Base-by-base conservation (phyloP, 2,329 filamentous ascomycete species). In the Phaeosphaeria sp. region DNA sequence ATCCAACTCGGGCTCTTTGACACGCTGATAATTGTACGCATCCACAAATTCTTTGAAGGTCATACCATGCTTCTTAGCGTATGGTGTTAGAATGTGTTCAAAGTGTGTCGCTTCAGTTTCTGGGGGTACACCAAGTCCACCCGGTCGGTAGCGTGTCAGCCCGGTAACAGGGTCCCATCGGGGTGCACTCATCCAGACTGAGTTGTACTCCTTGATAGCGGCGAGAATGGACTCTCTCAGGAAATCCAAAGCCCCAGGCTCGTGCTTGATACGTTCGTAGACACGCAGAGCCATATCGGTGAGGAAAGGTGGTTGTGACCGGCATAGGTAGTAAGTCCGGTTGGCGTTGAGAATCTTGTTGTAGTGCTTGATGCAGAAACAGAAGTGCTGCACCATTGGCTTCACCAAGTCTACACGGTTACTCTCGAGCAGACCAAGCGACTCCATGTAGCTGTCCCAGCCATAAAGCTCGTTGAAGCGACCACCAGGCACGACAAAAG, bases 361-460 rank as follows among this genome's bases (percentile, higher is more conserved):
- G 75, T 99, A 99, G 78, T 99, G 94, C 76, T 93, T 89, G 78
- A 99, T 98, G 80, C 92, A 96, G 82, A 99, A 99, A 77, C 92
- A 96, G 77, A 98, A 98, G 81, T 99, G 96, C 69, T 87, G 84
- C 51, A 98, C 93, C 92, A 99, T 98, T 50, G 90, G 86, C 81
- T 97, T 97, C 66, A 93, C 93, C 54, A 98, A 81, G 70, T 97
- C 88, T 21, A 92, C 88, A 58, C 91, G 89, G 73, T 95, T 91
- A 72, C 94, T 92, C 67, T 92, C 87, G 58, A 98, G 82, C 57
- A 99, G 84, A 18, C 95, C 95, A 2, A 98, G 83, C 5, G 94
- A 95, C 76, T 94, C 92, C 93, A 99, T 98, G 82, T 98, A 99
- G 76, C 93, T 97, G 79, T 99, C 95, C 95, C 95, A 99, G 47